Evolutionary conservation across 352 stramenopile genomes (phyloP), one percentile per base, ranked within the genome.

Genomic region (Blastocystis sp.): DNA sequence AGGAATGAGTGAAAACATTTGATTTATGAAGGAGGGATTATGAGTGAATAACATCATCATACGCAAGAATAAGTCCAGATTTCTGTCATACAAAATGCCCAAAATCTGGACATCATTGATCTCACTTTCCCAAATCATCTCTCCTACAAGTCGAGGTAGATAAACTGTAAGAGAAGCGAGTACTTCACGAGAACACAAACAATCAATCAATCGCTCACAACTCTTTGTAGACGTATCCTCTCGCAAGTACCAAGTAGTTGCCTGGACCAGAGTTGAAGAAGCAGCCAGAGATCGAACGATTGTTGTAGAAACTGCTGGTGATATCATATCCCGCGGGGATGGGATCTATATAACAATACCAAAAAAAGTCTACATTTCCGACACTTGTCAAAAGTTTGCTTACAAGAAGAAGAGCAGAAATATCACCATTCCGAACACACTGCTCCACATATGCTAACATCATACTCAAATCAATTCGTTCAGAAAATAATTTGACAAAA

Each of bases 11-110:
- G 14, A 14, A 16, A 37, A 7, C 16, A 83, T 14, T 16, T 37
- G 12, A 4, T 63, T 9, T 6, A 46, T 43, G 46, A 67, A 83
- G 6, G 11, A n/a, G 16, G 71, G 6, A 12, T 66, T 43, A 12
- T 66, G 49, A 43, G 56, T 32, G 71, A 83, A 56, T 2, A 83
- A 21, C 24, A 83, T 27, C 46, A 83, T 27, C 71, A 83, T 42
- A 21, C 58, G 71, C 35, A 39, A 65, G 49, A 83, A 83, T 52
- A 83, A 67, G 49, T 83, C 71, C 29, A 21, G 63, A 43, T 83
- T 57, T 24, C 71, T 27, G 32, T 83, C 71, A 19, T 66, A 83
- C 2, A 46, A 21, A 11, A 32, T 37, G 35, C 71, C 66, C 43
- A 83, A 35, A 11, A 39, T n/a, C 19, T 16, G 6, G 21, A 63